phyloP scores from a whole-genome alignment of 495 filamentous ascomycete species.

The Bombardia bombarda region DNA sequence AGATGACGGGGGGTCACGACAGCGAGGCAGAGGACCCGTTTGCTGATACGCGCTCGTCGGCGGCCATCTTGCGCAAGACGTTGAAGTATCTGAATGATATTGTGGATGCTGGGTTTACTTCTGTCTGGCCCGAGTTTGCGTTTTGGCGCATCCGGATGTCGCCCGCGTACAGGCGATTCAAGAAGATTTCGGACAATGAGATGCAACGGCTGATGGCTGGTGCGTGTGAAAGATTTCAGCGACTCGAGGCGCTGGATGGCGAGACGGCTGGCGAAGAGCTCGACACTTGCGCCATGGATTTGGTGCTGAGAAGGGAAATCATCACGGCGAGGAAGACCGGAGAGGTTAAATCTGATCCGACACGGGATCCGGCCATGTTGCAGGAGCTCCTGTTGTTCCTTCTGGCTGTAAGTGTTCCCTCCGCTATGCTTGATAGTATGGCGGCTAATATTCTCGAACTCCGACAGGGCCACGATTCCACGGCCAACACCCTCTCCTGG shows the following conservation, averaged over 20 bases:
- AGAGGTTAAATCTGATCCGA: slow-evolving; percentile 11
- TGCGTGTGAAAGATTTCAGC: slow-evolving; percentile 7
- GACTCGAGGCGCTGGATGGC: slow-evolving; percentile 7
- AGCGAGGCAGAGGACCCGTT: too few species aligned
- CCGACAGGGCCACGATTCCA: slow-evolving; percentile 19
- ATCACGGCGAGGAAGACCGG: slow-evolving; percentile 16
- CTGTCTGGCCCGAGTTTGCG: not conserved
- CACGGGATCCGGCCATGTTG: slow-evolving; percentile 16
- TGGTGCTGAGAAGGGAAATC: slow-evolving; percentile 23
- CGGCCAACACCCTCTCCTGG: slow-evolving; percentile 22
- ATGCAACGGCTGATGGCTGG: slow-evolving; percentile 12
- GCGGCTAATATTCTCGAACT: not conserved
- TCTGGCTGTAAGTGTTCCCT: slow-evolving; percentile 8
- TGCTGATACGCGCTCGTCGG: slow-evolving; percentile 1
- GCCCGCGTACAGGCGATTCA: slow-evolving; percentile 13
- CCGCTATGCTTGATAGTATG: not conserved
- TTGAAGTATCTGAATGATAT: slow-evolving; percentile 5
- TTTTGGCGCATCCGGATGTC: slow-evolving; percentile 4
- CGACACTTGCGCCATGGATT: slow-evolving; percentile 29
- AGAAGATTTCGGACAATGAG: slow-evolving; percentile 7
- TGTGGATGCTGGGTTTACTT: not conserved
- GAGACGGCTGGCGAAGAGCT: slow-evolving; percentile 7
- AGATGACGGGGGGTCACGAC: not conserved
- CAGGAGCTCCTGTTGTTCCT: slow-evolving; percentile 20
- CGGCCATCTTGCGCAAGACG: not conserved